Evolutionary conservation across 108 stramenopile genomes (phyloP), one percentile per base, ranked within the genome.

Genomic region (Parietichytrium sp.): DNA sequence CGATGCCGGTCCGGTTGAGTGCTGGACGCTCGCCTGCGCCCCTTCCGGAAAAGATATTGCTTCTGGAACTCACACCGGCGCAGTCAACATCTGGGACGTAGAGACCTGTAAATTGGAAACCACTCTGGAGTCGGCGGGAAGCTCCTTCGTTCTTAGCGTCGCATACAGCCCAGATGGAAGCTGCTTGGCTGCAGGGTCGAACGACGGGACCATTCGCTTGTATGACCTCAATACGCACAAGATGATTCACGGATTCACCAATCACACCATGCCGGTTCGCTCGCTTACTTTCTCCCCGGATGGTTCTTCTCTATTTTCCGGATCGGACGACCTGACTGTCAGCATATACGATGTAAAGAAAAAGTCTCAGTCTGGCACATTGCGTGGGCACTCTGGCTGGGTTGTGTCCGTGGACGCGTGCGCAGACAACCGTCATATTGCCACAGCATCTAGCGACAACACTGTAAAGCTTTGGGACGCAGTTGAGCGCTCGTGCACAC

Each of bases 11-110:
- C 61, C 61, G 10, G 61, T 72, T 6, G 61, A 72, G 42, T 72
- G 61, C 61, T 72, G 61, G 61, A 72, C 36, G 61, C 36, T 72
- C 38, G 42, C 61, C 1, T 72, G 61, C 61, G 33, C 61, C 23
- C 61, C 61, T 6, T 45, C 36, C 61, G 61, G 61, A 6, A 42
- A 33, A 47, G 45, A 72, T 33, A 72, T 72, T 33, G 61, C 61
- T 42, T 72, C 61, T 7, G 61, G 61, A 45, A 72, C 61, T 33
- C 61, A 72, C 61, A 72, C 61, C 16, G 61, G 61, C 16, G 61
- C 61, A 16, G 20, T 72, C 20, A 72, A 72, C 61, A 72, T 72
- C 33, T 72, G 61, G 61, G 61, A 72, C 42, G 45, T 72, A n/a
- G 61, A 72, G 20, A 72, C 61, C 10, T 42, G 45, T 3, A 72